Conservation (phyloP, 148 eudicot genomes). For the Tetragonia tetragonoides region DNA sequence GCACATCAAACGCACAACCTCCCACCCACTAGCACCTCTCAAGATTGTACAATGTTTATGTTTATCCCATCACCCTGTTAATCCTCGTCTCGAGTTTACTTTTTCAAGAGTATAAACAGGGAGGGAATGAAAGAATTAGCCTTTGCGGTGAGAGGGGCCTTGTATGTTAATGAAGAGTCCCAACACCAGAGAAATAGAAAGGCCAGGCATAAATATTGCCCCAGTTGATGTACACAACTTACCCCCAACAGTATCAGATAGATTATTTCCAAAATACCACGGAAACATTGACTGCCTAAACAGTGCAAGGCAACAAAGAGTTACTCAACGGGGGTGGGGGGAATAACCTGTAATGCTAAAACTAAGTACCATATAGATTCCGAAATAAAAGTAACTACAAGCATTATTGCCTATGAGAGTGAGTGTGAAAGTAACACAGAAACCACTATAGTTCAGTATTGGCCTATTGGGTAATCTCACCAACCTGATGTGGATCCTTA, state of each 20-base stretch:
- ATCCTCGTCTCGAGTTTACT: too few relatives aligned
- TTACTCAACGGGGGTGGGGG: neutral
- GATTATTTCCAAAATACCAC: too few relatives aligned
- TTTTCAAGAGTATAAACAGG: neutral
- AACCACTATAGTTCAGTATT: neutral
- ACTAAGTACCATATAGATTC: neutral
- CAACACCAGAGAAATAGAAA: too few relatives aligned
- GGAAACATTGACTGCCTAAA: too few relatives aligned
- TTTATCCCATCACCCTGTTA: too few relatives aligned
- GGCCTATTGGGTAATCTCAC: conserved; percentile 6
- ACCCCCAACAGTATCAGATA: too few relatives aligned
- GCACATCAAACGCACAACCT: neutral
- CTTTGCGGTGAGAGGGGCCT: neutral
- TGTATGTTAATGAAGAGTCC: too few relatives aligned
- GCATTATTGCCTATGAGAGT: neutral
- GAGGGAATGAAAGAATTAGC: neutral
- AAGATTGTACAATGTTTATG: too few relatives aligned
- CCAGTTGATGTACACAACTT: too few relatives aligned
- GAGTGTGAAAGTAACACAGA: neutral
- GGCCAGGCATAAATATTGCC: too few relatives aligned
- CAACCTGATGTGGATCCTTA: conserved; percentile 49
- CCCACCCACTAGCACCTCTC: too few relatives aligned
- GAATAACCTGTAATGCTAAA: neutral
- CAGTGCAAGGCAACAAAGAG: too few relatives aligned
- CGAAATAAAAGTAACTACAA: neutral